Base-by-base conservation (phyloP, 2,329 filamentous ascomycete genomes). In the Pseudogymnoascus sp. region DNA sequence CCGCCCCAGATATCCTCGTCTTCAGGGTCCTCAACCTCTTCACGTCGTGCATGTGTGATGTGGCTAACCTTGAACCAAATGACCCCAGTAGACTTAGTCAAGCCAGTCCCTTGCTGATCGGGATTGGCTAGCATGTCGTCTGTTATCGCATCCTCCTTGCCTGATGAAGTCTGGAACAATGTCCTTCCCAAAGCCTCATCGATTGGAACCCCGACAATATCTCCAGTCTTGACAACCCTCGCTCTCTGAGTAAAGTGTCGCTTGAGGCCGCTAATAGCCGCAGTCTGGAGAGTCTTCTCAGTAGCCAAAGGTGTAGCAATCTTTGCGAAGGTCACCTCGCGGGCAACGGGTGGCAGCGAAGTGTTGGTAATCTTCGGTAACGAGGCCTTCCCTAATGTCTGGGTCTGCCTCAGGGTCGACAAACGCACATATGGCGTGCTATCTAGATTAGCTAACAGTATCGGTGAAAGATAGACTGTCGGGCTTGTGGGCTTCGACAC, bases 21-120 rank as follows among this genome's bases (percentile, higher is more conserved):
- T 1, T 84, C 79, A 12, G 84, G 83, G n/a, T 83, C 80, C 6
- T 84, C 79, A 0, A 69, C 66, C 70, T 71, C 80, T 69, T 78
- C 87, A 68, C 72, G 75, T 68, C 78, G 85, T 71, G 78, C 78
- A 5, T 82, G 77, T 62, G 81, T 80, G 61, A 96, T 87, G 64
- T 91, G 89, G 40, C 89, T 89, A 41, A 99, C 89, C 67, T 88
- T 90, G 79, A 97, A 98, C 95, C 95, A 99, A 6, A 91, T 93
- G 19, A 96, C 89, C 31, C 80, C 84, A 74, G 70, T 73, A 40
- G 69, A 66, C 31, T 66, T 77, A 70, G 50, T 73, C 68, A 68
- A 80, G 69, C 66, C 63, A 71, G 68, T 41, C 71, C 82, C 31
- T 84, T 82, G 65, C 85, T 75, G 1, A 81, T 79, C 70, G 83